Conservation (phyloP, 176 grass and related monocot genomes). For the Oryza brachyantha region DNA sequence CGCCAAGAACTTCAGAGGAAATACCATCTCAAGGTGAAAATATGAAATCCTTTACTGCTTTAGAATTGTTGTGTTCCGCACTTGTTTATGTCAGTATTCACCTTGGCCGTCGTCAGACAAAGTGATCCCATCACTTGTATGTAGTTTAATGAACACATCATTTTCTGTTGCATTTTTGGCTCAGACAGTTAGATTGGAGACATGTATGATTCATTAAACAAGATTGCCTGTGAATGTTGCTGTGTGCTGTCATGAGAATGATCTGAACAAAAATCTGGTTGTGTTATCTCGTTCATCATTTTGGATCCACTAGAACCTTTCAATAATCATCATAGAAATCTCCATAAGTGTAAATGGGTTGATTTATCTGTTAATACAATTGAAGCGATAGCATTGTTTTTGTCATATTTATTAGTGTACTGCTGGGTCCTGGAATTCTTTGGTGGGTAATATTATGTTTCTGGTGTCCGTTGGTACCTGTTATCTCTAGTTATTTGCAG, state of each 20-base stretch:
- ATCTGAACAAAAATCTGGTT: neutral
- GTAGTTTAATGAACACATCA: neutral
- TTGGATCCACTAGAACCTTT: neutral
- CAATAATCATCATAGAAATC: neutral
- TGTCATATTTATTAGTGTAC: neutral
- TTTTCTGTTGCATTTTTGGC: too few relatives aligned
- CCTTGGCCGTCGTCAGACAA: neutral
- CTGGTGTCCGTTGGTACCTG: neutral
- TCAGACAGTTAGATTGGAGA: neutral
- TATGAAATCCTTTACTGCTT: neutral
- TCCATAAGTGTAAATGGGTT: neutral
- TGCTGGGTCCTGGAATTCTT: neutral
- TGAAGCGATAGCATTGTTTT: neutral
- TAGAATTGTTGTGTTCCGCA: neutral
- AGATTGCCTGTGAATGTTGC: neutral
- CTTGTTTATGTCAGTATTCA: neutral
- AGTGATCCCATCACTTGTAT: neutral
- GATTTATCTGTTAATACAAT: neutral
- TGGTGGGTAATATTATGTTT: neutral
- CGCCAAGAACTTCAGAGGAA: slow-evolving; percentile 89
- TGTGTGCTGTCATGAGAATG: neutral
- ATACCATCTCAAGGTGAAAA: slow-evolving; percentile 85
- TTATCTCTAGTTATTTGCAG: neutral
- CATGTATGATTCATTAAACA: neutral
- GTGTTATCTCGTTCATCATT: neutral